Percentiles rank a stretch among this genome's conserved stretches.
phyloP scores from a whole-genome alignment of 2,329 filamentous ascomycete species.

The Pseudocercospora crystallina region DNA sequence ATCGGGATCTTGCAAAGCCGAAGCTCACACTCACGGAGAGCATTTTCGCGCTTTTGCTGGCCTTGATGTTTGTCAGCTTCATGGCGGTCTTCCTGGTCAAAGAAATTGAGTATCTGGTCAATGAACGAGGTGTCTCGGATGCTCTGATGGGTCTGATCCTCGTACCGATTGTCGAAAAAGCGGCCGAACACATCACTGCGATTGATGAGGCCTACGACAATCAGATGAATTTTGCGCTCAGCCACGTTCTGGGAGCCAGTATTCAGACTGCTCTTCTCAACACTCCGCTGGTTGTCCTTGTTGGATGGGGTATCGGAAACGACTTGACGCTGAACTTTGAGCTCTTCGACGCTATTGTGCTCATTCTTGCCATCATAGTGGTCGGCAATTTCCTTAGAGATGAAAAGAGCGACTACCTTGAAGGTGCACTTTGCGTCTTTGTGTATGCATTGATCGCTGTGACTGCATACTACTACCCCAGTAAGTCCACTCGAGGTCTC shows the following conservation, averaged over 20 bases:
- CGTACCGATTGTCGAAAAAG: conserved; percentile 79
- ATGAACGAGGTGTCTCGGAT: conserved; percentile 51
- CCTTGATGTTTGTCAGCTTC: conserved; percentile 68
- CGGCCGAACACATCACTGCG: conserved; percentile 79
- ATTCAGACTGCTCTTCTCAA: conserved; percentile 90
- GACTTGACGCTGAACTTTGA: conserved; percentile 81
- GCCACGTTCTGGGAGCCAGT: conserved; percentile 81
- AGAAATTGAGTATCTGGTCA: conserved; percentile 65
- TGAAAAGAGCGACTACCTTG: conserved; percentile 86
- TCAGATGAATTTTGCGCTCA: conserved; percentile 74
- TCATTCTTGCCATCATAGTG: conserved; percentile 75
- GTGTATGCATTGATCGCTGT: conserved; percentile 65
- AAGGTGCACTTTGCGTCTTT: conserved; percentile 76
- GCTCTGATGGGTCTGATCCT: conserved; percentile 71
- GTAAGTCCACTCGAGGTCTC: no score
- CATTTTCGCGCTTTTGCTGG: conserved; percentile 62
- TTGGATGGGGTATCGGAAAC: conserved; percentile 72
- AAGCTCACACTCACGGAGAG: conserved; percentile 77
- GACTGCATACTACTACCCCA: conserved; percentile 61
- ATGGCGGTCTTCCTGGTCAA: conserved; percentile 75
- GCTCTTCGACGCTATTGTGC: conserved; percentile 77
- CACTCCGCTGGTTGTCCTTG: conserved; percentile 76
- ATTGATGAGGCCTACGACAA: conserved; percentile 82
- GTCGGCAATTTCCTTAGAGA: conserved; percentile 76
- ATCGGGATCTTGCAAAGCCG: conserved; percentile 59